phyloP scores from a whole-genome alignment of 176 grass and related monocot genomes.

The Phragmites australis region DNA sequence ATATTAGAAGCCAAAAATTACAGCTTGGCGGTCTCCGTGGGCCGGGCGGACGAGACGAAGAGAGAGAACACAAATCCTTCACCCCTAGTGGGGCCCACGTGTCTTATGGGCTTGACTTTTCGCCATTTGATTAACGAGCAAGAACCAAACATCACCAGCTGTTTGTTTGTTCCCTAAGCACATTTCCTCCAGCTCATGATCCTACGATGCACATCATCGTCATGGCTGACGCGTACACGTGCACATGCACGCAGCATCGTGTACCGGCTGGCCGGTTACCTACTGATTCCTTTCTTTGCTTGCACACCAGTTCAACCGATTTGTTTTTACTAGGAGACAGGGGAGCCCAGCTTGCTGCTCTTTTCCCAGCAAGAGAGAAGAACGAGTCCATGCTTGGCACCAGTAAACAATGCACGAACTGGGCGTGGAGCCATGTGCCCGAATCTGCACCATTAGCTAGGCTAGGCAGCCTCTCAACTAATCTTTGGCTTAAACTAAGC shows the following conservation, averaged over 20 bases:
- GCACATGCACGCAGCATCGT: conserved; percentile 21
- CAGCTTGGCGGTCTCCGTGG: background rate
- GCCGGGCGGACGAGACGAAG: background rate
- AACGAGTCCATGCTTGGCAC: too few species aligned
- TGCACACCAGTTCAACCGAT: background rate
- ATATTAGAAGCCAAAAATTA: background rate
- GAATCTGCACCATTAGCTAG: conserved; percentile 19
- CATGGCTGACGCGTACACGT: conserved; percentile 19
- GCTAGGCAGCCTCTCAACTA: background rate
- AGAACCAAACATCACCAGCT: conserved; percentile 18
- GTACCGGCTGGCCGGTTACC: conserved; percentile 16
- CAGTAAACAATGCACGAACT: background rate
- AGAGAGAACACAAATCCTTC: background rate
- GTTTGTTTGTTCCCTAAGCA: conserved; percentile 33
- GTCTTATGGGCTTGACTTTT: conserved; percentile 13
- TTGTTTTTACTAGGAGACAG: too few species aligned
- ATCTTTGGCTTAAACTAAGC: conserved; percentile 19
- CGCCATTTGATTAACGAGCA: conserved; percentile 14
- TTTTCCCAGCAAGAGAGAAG: background rate
- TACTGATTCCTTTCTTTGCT: conserved; percentile 4
- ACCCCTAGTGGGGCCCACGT: background rate
- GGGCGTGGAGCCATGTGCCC: conserved; percentile 17
- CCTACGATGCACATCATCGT: background rate
- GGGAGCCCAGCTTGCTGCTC: background rate
- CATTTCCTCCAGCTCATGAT: conserved; percentile 17